phyloP scores from a whole-genome alignment of 73 alveolate genomes.

The Blepharisma japonicum region DNA sequence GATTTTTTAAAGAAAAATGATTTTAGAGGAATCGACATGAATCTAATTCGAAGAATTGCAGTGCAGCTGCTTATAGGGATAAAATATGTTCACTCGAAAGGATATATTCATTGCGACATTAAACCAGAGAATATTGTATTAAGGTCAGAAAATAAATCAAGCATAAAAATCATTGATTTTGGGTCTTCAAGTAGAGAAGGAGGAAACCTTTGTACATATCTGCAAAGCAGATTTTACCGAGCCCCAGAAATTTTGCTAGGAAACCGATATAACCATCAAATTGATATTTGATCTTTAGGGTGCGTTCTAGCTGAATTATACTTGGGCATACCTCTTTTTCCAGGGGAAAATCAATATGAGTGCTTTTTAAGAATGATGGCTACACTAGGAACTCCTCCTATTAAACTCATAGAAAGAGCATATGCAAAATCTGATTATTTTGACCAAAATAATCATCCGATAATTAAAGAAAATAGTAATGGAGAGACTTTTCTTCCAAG shows the following conservation, averaged over 20 bases:
- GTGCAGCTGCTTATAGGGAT: conserved; percentile 30
- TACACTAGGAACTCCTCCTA: conserved; percentile 74
- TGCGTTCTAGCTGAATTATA: conserved; percentile 17
- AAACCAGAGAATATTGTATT: conserved; percentile 53
- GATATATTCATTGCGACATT: conserved; percentile 45
- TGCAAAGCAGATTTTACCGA: conserved; percentile 46
- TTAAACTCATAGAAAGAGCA: conserved; percentile 52
- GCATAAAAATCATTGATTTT: conserved; percentile 44
- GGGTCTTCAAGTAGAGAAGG: conserved; percentile 42
- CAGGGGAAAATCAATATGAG: conserved; percentile 27
- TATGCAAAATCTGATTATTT: conserved; percentile 54
- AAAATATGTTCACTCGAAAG: conserved; percentile 35
- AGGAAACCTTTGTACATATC: conserved; percentile 40
- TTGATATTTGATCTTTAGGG: conserved; percentile 47
- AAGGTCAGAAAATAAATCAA: conserved; percentile 31
- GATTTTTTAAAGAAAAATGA: conserved; percentile 36
- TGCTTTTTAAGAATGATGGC: conserved; percentile 59
- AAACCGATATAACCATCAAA: conserved; percentile 33
- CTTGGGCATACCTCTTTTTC: conserved; percentile 25
- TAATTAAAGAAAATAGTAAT: background rate
- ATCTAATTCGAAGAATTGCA: conserved; percentile 26
- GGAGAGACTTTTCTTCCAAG: conserved; percentile 26
- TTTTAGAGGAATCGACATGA: background rate
- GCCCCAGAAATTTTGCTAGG: conserved; percentile 53
- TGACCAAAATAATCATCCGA: conserved; percentile 36